phyloP scores from a whole-genome alignment of 139 green algal genomes.

The Ettlia oleoabundans region DNA sequence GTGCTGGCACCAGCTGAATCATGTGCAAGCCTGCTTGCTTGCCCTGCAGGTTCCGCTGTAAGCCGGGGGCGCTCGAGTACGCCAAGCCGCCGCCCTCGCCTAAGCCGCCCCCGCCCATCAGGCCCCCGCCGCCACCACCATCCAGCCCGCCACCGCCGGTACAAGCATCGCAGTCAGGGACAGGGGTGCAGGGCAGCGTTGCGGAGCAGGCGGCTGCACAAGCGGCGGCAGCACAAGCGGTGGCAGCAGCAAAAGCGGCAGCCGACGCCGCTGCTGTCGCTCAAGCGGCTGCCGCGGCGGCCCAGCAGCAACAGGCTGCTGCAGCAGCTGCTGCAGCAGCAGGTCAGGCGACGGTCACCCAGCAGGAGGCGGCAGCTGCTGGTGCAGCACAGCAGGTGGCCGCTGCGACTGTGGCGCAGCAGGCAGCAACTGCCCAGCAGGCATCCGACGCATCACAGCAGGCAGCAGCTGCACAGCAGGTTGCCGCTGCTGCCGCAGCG shows the following conservation, averaged over 20 bases:
- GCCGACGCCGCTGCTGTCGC: conserved; percentile 12
- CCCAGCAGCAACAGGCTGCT: not conserved
- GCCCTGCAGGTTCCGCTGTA: conserved; percentile 25
- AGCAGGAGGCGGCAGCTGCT: not conserved
- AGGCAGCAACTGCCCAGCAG: not conserved
- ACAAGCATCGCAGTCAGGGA: not conserved
- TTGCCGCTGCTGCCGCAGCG: not conserved
- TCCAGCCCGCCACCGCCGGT: not conserved
- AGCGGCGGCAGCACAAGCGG: not conserved
- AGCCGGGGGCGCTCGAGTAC: conserved; percentile 13
- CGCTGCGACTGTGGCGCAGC: not conserved
- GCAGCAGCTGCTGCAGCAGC: too few species aligned
- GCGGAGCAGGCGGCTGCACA: not conserved
- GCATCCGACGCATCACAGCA: not conserved
- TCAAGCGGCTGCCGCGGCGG: not conserved
- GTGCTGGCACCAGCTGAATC: too few species aligned
- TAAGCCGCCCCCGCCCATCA: not conserved
- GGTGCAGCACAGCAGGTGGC: not conserved
- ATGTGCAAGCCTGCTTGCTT: too few species aligned
- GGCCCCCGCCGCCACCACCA: not conserved
- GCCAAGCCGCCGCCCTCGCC: conserved; percentile 5
- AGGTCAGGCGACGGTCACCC: too few species aligned
- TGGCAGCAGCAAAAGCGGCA: too few species aligned
- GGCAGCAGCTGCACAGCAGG: not conserved
- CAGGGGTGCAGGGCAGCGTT: not conserved